Percentiles rank a stretch among this genome's conserved stretches.
phyloP scores from a whole-genome alignment of 176 grass and related monocot genomes.

The Oryza australiensis region DNA sequence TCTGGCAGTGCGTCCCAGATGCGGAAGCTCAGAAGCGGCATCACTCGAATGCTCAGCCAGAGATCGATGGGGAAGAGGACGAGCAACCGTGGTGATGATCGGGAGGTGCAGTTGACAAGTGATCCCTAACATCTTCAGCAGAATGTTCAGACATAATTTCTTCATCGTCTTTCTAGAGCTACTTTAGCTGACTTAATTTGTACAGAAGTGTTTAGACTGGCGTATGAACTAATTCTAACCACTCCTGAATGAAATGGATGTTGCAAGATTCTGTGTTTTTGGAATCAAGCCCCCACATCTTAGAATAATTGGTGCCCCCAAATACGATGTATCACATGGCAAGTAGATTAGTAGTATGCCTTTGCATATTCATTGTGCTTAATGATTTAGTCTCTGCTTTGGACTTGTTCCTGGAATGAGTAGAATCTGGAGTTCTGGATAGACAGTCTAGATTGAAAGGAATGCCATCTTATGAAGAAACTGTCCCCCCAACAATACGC shows the following conservation, averaged over 20 bases:
- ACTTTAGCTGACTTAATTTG: slow-evolving; percentile 29
- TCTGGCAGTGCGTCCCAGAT: slow-evolving; percentile 53
- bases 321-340: background rate
- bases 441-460: background rate
- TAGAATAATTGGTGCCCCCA: background rate
- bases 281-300: background rate
- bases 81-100: slow-evolving; percentile 38
- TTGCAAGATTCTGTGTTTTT: background rate
- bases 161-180: background rate
- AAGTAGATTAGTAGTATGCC: background rate
- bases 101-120: slow-evolving; percentile 38
- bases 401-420: background rate
- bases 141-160: background rate
- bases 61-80: slow-evolving; percentile 51
- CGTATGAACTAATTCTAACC: background rate
- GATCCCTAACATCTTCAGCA: background rate
- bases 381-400: background rate
- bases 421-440: background rate
- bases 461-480: background rate
- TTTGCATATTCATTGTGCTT: background rate
- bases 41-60: slow-evolving; percentile 66
- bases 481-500: background rate
- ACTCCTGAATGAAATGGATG: background rate
- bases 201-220: background rate
- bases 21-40: slow-evolving; percentile 42